These are phyloP conservation scores for Pseudocercospora pini-densiflorae DNA, from an alignment of 2,329 filamentous ascomycete species.

Conservation along the genomic window DNA sequence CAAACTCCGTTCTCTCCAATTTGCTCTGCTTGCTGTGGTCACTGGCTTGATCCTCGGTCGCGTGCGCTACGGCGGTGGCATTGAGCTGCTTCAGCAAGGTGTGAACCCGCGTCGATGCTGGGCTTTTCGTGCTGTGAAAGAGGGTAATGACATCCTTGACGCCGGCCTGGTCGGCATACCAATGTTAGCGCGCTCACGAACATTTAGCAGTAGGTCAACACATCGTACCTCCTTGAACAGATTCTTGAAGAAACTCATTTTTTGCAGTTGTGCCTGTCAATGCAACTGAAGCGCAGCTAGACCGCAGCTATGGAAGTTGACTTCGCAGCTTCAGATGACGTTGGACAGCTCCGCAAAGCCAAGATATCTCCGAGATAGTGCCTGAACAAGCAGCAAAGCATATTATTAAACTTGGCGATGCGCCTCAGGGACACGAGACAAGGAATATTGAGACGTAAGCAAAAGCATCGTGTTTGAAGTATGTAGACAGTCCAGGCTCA, in stretches of 20 bases:
- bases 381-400: background rate
- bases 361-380: background rate
- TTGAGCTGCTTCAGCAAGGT: constrained; percentile 81
- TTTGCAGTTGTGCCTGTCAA: background rate
- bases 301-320: background rate
- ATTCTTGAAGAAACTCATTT: constrained; percentile 52
- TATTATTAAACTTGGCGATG: background rate
- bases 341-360: background rate
- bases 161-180: constrained; percentile 40
- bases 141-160: constrained; percentile 84
- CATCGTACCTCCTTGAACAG: constrained; percentile 51
- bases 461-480: constrained; percentile 11
- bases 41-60: constrained; percentile 76
- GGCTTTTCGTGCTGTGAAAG: constrained; percentile 82
- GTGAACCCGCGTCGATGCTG: constrained; percentile 73
- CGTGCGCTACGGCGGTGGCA: constrained; percentile 67
- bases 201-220: background rate
- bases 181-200: background rate
- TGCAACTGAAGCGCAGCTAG: background rate
- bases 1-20: constrained; percentile 71
- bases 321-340: background rate
- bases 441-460: background rate
- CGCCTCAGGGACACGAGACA: background rate
- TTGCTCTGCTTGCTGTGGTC: constrained; percentile 66
- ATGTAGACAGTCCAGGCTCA: constrained; percentile 8